Conservation (phyloP, 2,329 filamentous ascomycete species). For the Penicillium vulpinum region DNA sequence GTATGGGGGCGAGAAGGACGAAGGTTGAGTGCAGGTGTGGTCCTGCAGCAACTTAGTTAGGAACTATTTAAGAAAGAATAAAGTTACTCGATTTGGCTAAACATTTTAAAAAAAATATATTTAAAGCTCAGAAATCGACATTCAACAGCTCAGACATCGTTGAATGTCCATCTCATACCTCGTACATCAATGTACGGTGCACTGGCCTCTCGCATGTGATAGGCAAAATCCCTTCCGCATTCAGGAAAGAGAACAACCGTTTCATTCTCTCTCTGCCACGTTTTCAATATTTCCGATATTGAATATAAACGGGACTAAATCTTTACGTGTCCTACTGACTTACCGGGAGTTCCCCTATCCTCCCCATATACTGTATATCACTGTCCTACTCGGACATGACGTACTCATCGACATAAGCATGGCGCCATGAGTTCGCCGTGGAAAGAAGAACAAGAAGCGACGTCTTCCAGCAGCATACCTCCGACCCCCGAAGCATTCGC, state of each 20-base stretch:
- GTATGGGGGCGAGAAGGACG: slow-evolving; percentile 42
- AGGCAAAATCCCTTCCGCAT: slow-evolving; percentile 24
- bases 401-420: slow-evolving; percentile 31
- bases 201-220: slow-evolving; percentile 24
- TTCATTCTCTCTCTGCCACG: slow-evolving; percentile 5
- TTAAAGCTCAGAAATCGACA: background rate
- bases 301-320: background rate
- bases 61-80: background rate
- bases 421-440: slow-evolving; percentile 36
- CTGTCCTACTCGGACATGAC: slow-evolving; percentile 29
- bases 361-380: background rate
- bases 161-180: background rate
- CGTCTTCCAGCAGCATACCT: slow-evolving; percentile 22
- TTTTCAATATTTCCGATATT: slow-evolving; percentile 3
- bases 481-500: slow-evolving; percentile 17
- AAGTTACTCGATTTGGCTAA: background rate
- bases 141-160: background rate
- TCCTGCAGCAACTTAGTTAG: slow-evolving; percentile 30
- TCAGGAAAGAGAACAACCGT: slow-evolving; percentile 24
- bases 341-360: background rate
- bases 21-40: slow-evolving; percentile 37
- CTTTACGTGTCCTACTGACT: background rate
- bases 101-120: background rate
- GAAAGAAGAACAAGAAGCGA: slow-evolving; percentile 31
- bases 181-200: background rate